Conservation (phyloP, 1,284 basidiomycete genomes). For the Peniophora sp. region DNA sequence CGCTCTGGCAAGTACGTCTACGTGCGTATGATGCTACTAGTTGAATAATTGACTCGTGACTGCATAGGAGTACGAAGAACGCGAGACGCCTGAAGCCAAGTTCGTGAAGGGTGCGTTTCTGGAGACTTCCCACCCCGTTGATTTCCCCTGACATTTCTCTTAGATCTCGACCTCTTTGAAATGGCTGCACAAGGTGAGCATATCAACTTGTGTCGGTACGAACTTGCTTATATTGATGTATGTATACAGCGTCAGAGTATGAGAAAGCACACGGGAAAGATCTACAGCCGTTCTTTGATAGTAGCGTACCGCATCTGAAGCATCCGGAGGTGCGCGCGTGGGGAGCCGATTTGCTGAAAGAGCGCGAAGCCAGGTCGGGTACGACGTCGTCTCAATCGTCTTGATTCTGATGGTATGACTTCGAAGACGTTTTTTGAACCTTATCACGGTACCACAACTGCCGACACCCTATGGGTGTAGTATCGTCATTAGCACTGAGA, state of each 20-base stretch:
- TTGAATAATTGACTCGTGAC: background rate
- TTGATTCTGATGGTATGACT: too few relatives aligned
- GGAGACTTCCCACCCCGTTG: background rate
- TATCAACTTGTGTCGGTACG: too few relatives aligned
- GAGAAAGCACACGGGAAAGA: conserved; percentile 42
- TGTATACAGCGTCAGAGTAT: conserved; percentile 76
- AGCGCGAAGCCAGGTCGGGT: conserved; percentile 29
- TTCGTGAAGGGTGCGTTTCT: conserved; percentile 78
- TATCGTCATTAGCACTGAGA: too few relatives aligned
- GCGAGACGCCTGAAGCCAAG: conserved; percentile 73
- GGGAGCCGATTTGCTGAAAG: conserved; percentile 59
- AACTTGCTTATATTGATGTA: too few relatives aligned
- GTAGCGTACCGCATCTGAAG: conserved; percentile 60
- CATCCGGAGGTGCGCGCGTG: conserved; percentile 75
- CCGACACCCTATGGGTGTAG: too few relatives aligned
- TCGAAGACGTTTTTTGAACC: too few relatives aligned
- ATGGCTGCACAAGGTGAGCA: conserved; percentile 74
- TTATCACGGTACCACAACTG: too few relatives aligned
- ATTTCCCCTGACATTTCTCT: background rate
- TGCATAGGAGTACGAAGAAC: conserved; percentile 83
- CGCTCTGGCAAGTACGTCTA: conserved; percentile 69
- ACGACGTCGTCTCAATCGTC: background rate
- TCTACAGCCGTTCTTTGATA: conserved; percentile 70
- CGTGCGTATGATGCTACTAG: background rate
- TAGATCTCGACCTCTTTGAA: conserved; percentile 90